Conservation (phyloP, 108 stramenopile genomes). For the Seminavis robusta region DNA sequence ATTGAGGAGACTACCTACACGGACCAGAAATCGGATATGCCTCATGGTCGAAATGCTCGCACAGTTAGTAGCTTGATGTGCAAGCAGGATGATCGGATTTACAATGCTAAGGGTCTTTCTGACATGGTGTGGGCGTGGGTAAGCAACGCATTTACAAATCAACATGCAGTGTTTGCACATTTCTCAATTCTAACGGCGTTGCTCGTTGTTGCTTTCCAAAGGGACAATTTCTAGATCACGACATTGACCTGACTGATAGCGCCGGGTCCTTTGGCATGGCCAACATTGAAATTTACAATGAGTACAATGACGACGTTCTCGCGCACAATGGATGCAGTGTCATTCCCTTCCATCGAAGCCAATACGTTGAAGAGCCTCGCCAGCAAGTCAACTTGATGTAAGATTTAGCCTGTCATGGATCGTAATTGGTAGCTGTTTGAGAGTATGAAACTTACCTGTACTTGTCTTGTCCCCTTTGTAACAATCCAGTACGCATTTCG, state of each 20-base stretch:
- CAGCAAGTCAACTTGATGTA: constrained; percentile 6
- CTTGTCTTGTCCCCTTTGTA: too few species aligned
- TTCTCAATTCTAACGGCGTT: too few species aligned
- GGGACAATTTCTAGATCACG: constrained; percentile 33
- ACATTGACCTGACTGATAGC: constrained; percentile 9
- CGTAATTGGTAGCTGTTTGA: too few species aligned
- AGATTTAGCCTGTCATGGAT: too few species aligned
- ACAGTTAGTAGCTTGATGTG: background rate
- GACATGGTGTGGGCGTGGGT: constrained; percentile 34
- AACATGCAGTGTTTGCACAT: too few species aligned
- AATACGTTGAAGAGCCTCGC: background rate
- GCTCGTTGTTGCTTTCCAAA: too few species aligned
- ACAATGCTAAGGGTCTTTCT: background rate
- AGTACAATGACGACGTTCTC: background rate
- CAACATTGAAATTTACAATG: background rate
- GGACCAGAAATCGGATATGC: background rate
- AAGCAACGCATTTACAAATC: too few species aligned
- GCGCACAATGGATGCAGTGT: background rate
- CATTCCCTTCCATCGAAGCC: background rate
- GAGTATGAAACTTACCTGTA: too few species aligned
- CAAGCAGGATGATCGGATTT: background rate
- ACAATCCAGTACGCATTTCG: background rate
- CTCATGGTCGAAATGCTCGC: background rate
- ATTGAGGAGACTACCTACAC: background rate
- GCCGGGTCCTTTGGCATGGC: background rate